Percentiles rank a stretch among this genome's conserved stretches.
phyloP scores from a whole-genome alignment of 768 basidiomycete genomes.

The Pleurotus pulmonarius region DNA sequence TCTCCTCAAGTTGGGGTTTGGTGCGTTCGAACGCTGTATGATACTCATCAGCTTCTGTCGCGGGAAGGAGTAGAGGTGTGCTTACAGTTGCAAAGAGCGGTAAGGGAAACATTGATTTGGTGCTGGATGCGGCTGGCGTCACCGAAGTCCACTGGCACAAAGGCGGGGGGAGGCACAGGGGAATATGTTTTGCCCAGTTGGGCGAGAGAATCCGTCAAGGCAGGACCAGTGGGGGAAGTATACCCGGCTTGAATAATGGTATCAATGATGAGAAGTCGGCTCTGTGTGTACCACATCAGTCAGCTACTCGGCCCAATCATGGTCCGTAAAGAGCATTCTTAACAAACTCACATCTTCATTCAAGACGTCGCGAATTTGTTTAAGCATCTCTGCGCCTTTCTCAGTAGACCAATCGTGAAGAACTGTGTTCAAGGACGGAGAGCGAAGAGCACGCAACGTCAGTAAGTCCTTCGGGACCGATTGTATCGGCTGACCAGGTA shows the following conservation, averaged over 20 bases:
- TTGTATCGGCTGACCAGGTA: too few species aligned
- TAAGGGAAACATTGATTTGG: slow-evolving; percentile 31
- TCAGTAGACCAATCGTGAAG: slow-evolving; percentile 35
- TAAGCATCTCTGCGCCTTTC: slow-evolving; percentile 32
- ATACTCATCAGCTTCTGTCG: neutral
- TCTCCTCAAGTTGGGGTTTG: slow-evolving; percentile 30
- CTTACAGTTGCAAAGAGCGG: slow-evolving; percentile 31
- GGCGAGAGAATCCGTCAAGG: slow-evolving; percentile 24
- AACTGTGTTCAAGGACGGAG: slow-evolving; percentile 15
- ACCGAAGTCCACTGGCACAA: slow-evolving; percentile 34
- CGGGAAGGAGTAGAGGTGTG: neutral
- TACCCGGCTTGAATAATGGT: slow-evolving; percentile 31
- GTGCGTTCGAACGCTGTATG: slow-evolving; percentile 31
- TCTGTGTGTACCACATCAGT: slow-evolving; percentile 16
- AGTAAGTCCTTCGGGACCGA: too few species aligned
- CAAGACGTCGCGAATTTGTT: slow-evolving; percentile 29
- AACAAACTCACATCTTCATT: slow-evolving; percentile 24
- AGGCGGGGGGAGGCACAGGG: slow-evolving; percentile 30
- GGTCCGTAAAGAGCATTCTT: neutral
- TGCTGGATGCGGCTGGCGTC: slow-evolving; percentile 33
- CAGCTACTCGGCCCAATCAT: neutral
- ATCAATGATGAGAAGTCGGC: slow-evolving; percentile 32
- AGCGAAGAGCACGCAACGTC: neutral
- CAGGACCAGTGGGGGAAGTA: slow-evolving; percentile 23
- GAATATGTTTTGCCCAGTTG: slow-evolving; percentile 24